Evolutionary conservation across 176 grass and related monocot genomes (phyloP), one percentile per base, ranked within the genome.

Genomic region (Oryza nivara): DNA sequence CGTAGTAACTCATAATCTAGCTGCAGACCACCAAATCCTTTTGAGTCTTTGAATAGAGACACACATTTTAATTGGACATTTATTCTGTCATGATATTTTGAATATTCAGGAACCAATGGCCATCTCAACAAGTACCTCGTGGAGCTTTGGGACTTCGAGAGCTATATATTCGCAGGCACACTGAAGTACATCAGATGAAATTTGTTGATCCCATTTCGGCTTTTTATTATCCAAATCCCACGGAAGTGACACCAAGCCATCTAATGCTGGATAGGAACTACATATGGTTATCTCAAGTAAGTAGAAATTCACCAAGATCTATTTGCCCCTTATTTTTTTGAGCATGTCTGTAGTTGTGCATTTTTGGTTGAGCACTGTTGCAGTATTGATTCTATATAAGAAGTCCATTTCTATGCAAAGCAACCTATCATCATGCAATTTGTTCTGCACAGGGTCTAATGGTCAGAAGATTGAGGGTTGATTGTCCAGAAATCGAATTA

Each of bases 131-230:
- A 51, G 35, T 95, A 76, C 78, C 87, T 58, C 5, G 10, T 87
- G 87, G 77, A 79, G 80, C 72, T 73, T 80, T 66, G 3, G 85
- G 91, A 47, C 79, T 93, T 54, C 84, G 89, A 88, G 82, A 94
- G 80, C 63, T 86, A n/a, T 95, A 95, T 76, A 74, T 95, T 48
- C 14, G 26, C 58, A 88, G 92, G 60, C 82, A 91, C 60, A 83
- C 82, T 83, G 87, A 90, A 77, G 70, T 92, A 73, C 79, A 87
- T 63, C 76, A 93, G 88, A 94, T 98, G 92, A 93, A 91, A 84
- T 98, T 92, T 80, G 63, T 40, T 4, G 95, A 97, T 72, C 92
- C 95, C 4, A 4, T 60, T 48, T 79, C 72, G 22, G 28, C 34
- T 67, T 60, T 73, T 81, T 89, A 84, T 47, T 15, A 72, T 66